Evolutionary conservation across 1,284 basidiomycete genomes (phyloP).

Genomic region (Ustilago xerochloae): DNA sequence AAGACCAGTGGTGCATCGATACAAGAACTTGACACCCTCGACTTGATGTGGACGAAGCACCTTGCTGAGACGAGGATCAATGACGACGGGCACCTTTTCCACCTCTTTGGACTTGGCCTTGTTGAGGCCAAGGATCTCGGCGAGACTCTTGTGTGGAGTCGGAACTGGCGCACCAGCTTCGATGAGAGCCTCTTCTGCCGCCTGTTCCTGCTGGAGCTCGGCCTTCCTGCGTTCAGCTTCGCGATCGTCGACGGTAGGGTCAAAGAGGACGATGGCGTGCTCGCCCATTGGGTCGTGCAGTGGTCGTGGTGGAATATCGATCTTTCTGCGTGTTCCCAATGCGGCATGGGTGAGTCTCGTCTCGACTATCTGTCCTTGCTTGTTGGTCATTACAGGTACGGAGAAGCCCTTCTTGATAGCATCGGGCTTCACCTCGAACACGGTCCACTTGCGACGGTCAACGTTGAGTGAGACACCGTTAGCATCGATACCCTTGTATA

Average conservation of each 20-base stretch:
- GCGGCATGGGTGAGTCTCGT: constrained; percentile 78
- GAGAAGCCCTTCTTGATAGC: constrained; percentile 74
- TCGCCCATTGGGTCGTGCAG: constrained; percentile 97
- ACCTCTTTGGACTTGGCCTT: constrained; percentile 48
- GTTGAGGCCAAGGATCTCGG: constrained; percentile 78
- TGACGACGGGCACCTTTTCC: constrained; percentile 93
- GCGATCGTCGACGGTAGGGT: constrained; percentile 87
- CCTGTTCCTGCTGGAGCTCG: constrained; percentile 40
- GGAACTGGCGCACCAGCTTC: constrained; percentile 26
- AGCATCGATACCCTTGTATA: constrained; percentile 65
- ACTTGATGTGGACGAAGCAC: constrained; percentile 65
- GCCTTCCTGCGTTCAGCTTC: constrained; percentile 59
- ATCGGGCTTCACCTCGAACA: constrained; percentile 57
- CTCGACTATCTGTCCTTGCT: constrained; percentile 79
- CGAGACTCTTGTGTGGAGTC: constrained; percentile 90
- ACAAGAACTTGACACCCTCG: constrained; percentile 92
- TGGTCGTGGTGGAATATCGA: constrained; percentile 87
- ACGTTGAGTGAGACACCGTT: constrained; percentile 63
- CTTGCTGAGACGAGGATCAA: constrained; percentile 87
- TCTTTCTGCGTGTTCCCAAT: constrained; percentile 85
- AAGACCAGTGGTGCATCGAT: constrained; percentile 93
- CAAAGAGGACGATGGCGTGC: constrained; percentile 95
- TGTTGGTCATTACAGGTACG: constrained; percentile 84
- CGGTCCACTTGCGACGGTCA: constrained; percentile 59
- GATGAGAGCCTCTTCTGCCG: constrained; percentile 35